Evolutionary conservation across 257 asterid species (phyloP).

Genomic region (Plantago ovata): DNA sequence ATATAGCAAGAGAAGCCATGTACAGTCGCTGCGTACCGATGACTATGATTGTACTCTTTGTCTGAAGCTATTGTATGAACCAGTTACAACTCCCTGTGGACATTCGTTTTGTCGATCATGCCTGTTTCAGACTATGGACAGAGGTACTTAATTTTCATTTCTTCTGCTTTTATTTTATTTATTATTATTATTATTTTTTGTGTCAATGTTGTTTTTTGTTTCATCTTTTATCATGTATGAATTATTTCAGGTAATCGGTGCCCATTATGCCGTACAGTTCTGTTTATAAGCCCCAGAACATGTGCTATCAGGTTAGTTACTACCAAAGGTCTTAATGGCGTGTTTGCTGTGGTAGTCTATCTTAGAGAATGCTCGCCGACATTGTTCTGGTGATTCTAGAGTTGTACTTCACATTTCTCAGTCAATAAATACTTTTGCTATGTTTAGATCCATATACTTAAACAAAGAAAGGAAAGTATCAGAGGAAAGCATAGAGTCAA

Average conservation of each 20-base stretch:
- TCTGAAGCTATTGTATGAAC: constrained; percentile 81
- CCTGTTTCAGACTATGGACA: constrained; percentile 93
- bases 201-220: constrained; percentile 1
- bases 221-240: constrained; percentile 16
- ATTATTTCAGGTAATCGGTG: constrained; percentile 72
- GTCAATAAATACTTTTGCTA: neutral
- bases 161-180: constrained; percentile 13
- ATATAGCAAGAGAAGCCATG: constrained; percentile 49
- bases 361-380: neutral
- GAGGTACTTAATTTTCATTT: constrained; percentile 43
- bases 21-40: constrained; percentile 66
- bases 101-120: constrained; percentile 97
- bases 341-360: constrained; percentile 7
- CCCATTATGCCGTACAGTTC: constrained; percentile 92
- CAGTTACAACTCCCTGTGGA: constrained; percentile 95
- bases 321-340: constrained; percentile 1
- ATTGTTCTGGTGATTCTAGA: neutral
- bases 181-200: neutral
- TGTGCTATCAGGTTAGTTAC: constrained; percentile 77
- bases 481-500: no score
- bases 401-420: neutral
- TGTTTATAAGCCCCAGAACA: constrained; percentile 73
- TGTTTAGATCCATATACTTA: neutral
- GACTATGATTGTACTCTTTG: constrained; percentile 97
- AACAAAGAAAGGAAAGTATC: neutral